Evolutionary conservation across 768 basidiomycete species (phyloP), one percentile per base, ranked within the genome.

Genomic region (Lentinus brumalis): DNA sequence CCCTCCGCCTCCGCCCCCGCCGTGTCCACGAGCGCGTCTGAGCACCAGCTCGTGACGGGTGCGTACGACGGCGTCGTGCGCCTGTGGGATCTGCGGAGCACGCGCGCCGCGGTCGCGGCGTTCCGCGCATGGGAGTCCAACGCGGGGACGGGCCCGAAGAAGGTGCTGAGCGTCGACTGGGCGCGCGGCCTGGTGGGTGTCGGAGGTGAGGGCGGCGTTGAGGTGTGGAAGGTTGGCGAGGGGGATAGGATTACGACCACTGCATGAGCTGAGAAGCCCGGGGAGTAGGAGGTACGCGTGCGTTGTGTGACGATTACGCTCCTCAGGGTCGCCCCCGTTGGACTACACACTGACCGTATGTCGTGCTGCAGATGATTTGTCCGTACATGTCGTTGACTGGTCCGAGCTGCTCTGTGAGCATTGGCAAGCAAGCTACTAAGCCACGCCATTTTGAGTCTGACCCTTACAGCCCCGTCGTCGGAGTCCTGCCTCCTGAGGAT

Each of bases 21-120:
- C 42, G 8, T 16, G 18, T 12, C 1, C 29, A n/a, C 18, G 18
- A 21, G 26, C 16, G 66, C 41, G 32, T 63, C 70, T n/a, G 70
- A 66, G 12, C 77, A 86, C 31, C 89, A 89, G 67, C 76, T 91
- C 10, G 75, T 87, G 21, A 90, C 83, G 0, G 92, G 89, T 4
- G 82, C 86, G 0, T 92, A 94, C 69, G 92, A 94, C 57, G 91
- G 92, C 11, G 75, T 86, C 2, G 89, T 87, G 0, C 78, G 91
- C 5, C 69, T 94, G 3, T 94, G 91, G 90, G 92, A 94, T 69
- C 69, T 91, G 30, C 80, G 91, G 4, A 92, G 88, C 66, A 78
- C 80, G 16, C 86, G 86, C 66, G 77, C 79, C 14, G 83, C 89
- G 1, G 77, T 93, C 46, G 79, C 87, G 21, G 84, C 77, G 60